These are phyloP conservation scores for Carex arenaria DNA, from an alignment of 202 grass and related monocot genomes.

Conservation along the genomic window DNA sequence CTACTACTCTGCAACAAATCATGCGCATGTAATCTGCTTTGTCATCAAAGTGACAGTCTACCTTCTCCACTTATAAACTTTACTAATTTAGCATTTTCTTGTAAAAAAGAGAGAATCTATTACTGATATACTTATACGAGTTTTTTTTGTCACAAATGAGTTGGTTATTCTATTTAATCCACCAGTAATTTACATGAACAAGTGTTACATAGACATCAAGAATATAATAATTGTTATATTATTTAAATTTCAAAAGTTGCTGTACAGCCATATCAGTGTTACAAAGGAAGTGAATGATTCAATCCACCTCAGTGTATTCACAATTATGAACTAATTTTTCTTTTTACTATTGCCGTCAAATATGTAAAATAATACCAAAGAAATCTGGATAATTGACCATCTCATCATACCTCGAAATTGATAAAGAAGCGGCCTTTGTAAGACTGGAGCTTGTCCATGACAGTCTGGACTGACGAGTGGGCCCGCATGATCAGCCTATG, in stretches of 20 bases:
- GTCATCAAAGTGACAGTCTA: neutral
- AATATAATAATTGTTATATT: neutral
- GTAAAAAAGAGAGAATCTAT: neutral
- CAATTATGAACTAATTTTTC: neutral
- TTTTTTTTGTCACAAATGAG: neutral
- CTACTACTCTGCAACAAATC: neutral
- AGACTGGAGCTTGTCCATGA: constrained; percentile 97
- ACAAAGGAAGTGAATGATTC: neutral
- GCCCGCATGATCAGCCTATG: constrained; percentile 65
- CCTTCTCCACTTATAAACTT: neutral
- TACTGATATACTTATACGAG: neutral
- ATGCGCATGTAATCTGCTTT: neutral
- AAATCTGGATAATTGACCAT: constrained; percentile 2
- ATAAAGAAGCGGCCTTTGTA: constrained; percentile 74
- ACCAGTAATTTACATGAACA: neutral
- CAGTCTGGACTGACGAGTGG: constrained; percentile 46
- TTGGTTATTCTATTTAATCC: neutral
- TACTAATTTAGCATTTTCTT: neutral
- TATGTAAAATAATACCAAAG: neutral
- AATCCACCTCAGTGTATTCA: neutral
- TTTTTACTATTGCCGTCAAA: neutral
- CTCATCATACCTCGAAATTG: constrained; percentile 60
- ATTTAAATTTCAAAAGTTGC: neutral
- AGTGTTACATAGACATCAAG: neutral
- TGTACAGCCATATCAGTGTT: neutral